phyloP scores from a whole-genome alignment of 768 basidiomycete species.

The Xanthoconium stramineum region DNA sequence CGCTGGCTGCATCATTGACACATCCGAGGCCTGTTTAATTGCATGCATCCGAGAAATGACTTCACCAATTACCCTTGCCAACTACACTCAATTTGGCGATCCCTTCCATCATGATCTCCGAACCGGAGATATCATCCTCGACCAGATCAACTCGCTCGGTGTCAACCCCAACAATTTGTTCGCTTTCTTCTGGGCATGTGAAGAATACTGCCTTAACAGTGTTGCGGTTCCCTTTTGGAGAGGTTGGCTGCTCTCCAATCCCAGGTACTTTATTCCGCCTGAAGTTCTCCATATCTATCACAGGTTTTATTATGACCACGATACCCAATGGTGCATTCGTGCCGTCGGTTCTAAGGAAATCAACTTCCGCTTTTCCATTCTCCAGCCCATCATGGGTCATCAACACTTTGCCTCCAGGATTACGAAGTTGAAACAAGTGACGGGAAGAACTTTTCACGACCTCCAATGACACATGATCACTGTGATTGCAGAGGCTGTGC shows the following conservation, averaged over 20 bases:
- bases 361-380: constrained; percentile 18
- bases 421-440: neutral
- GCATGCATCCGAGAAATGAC: constrained; percentile 31
- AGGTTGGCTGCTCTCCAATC: constrained; percentile 35
- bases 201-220: constrained; percentile 3
- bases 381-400: neutral
- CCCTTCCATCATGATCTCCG: constrained; percentile 23
- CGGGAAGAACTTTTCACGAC: neutral
- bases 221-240: constrained; percentile 33
- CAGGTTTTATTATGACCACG: constrained; percentile 38
- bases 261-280: constrained; percentile 31
- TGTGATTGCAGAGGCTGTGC: neutral
- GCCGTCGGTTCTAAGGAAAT: constrained; percentile 25
- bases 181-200: neutral
- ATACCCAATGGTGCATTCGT: constrained; percentile 36
- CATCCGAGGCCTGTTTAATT: constrained; percentile 30
- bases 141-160: constrained; percentile 9
- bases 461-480: neutral
- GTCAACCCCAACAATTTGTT: neutral
- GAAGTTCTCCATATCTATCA: constrained; percentile 40
- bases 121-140: constrained; percentile 22
- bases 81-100: constrained; percentile 32
- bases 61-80: constrained; percentile 32
- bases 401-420: neutral
- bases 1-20: constrained; percentile 31